Percentiles rank a stretch among this genome's conserved stretches.
Conservation (phyloP, 305 asterid genomes). For the Fraxinus albicans region DNA sequence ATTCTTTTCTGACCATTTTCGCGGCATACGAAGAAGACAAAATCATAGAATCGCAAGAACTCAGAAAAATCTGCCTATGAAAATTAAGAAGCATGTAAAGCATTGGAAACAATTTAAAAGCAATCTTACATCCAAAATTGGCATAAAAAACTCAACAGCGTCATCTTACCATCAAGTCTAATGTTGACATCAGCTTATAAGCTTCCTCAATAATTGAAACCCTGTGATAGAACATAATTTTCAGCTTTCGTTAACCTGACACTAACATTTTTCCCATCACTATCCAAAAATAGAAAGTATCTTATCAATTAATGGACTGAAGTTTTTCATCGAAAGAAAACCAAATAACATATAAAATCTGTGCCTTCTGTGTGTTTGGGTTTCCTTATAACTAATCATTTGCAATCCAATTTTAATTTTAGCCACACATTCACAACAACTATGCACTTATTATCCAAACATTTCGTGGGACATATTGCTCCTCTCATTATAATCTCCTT, state of each 20-base stretch:
- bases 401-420: too few species aligned
- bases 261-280: not conserved
- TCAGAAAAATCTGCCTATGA: slow-evolving; percentile 71
- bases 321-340: not conserved
- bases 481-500: too few species aligned
- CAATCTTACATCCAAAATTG: not conserved
- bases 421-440: too few species aligned
- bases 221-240: slow-evolving; percentile 39
- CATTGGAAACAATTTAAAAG: slow-evolving; percentile 11
- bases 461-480: too few species aligned
- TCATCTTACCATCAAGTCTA: slow-evolving; percentile 58
- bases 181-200: slow-evolving; percentile 62
- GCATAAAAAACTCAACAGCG: slow-evolving; percentile 5
- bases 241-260: slow-evolving; percentile 22
- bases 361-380: not conserved
- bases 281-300: slow-evolving; percentile 5
- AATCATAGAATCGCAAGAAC: slow-evolving; percentile 79
- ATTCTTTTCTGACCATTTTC: slow-evolving; percentile 89
- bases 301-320: not conserved
- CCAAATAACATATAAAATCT: not conserved
- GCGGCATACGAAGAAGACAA: slow-evolving; percentile 91
- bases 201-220: slow-evolving; percentile 66
- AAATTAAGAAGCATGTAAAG: slow-evolving; percentile 19
- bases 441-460: too few species aligned
- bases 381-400: too few species aligned